phyloP scores from a whole-genome alignment of 106 monocot species.

The Agapanthus africanus region DNA sequence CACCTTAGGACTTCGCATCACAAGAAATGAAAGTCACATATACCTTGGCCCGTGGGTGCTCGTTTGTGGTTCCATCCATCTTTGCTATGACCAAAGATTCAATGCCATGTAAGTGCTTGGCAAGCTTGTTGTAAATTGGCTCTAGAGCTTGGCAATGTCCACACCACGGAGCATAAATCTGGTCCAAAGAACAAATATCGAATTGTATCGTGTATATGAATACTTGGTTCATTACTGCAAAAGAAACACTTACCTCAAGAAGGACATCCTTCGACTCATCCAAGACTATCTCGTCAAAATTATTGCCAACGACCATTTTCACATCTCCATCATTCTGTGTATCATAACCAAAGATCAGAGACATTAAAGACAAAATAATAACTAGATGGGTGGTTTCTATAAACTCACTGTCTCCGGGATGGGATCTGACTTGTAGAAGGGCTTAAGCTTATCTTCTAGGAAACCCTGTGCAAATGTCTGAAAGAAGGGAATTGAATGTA shows the following conservation, averaged over 20 bases:
- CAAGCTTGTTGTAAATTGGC: slow-evolving; percentile 91
- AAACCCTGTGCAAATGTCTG: slow-evolving; percentile 76
- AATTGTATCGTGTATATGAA: neutral
- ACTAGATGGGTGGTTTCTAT: neutral
- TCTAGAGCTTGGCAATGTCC: slow-evolving; percentile 91
- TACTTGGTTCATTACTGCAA: neutral
- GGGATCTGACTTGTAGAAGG: slow-evolving; percentile 93
- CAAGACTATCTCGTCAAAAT: slow-evolving; percentile 59
- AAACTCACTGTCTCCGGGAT: slow-evolving; percentile 69
- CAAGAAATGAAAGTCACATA: neutral
- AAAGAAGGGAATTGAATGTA: neutral
- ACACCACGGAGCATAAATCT: slow-evolving; percentile 97
- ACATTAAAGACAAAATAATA: neutral
- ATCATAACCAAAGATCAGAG: slow-evolving; percentile 1
- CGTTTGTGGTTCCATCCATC: slow-evolving; percentile 96
- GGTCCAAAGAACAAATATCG: neutral
- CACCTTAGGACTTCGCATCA: neutral
- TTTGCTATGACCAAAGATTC: slow-evolving; percentile 86
- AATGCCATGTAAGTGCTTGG: slow-evolving; percentile 60
- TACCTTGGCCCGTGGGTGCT: slow-evolving; percentile 94
- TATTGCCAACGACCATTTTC: slow-evolving; percentile 60
- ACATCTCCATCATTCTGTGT: slow-evolving; percentile 64
- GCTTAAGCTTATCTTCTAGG: slow-evolving; percentile 80
- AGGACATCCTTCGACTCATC: slow-evolving; percentile 72
- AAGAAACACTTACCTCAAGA: slow-evolving; percentile 60